Percentiles rank a stretch among this genome's conserved stretches.
phyloP scores from a whole-genome alignment of 2,329 filamentous ascomycete genomes.

The Alternaria metachromatica region DNA sequence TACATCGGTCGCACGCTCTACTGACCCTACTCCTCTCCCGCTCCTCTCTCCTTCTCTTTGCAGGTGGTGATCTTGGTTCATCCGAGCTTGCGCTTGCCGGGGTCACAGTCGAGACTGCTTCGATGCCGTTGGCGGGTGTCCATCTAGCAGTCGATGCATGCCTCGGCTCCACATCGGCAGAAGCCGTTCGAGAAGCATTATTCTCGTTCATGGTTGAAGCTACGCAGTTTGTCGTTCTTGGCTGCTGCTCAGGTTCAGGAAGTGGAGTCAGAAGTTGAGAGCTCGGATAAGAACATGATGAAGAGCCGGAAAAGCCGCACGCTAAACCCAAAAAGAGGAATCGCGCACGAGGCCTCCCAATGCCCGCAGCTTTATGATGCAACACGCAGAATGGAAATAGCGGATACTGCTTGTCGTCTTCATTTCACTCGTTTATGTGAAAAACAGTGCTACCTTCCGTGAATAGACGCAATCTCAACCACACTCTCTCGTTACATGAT shows the following conservation, averaged over 20 bases:
- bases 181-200: neutral
- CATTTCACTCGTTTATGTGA: neutral
- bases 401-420: neutral
- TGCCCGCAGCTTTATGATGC: neutral
- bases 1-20: constrained; percentile 58
- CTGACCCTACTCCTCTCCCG: constrained; percentile 53
- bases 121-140: constrained; percentile 24
- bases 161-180: neutral
- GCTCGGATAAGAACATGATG: constrained; percentile 9
- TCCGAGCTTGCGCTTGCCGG: constrained; percentile 24
- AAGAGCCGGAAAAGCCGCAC: constrained; percentile 14
- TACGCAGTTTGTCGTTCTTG: neutral
- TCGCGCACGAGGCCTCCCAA: neutral
- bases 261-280: constrained; percentile 7
- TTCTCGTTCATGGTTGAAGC: neutral
- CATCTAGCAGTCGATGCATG: constrained; percentile 14
- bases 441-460: neutral
- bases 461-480: neutral
- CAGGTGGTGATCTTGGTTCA: constrained; percentile 31
- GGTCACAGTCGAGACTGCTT: constrained; percentile 11
- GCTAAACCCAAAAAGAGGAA: constrained; percentile 7
- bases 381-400: neutral
- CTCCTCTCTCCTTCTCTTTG: constrained; percentile 44
- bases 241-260: constrained; percentile 2
- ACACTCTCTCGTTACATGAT: neutral